Evolutionary conservation across 306 rosid species (phyloP).

Genomic region (Ochetophila trinervis): DNA sequence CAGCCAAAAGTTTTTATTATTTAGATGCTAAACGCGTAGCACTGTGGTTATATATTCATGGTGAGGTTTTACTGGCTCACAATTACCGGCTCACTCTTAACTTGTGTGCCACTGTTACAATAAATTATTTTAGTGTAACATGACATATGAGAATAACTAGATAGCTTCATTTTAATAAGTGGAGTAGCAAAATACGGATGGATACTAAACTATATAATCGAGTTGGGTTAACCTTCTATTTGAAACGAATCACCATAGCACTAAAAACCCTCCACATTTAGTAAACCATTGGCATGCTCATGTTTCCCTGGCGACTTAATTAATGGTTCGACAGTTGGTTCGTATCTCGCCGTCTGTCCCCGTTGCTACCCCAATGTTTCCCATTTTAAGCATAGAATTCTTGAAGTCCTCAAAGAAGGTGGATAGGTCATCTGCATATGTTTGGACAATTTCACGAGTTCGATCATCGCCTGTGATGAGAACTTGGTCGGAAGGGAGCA

Average conservation of each 20-base stretch:
- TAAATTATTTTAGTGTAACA: slow-evolving; percentile 23
- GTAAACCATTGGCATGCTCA: not conserved
- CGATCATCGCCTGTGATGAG: slow-evolving; percentile 41
- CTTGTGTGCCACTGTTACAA: not conserved
- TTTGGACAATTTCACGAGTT: slow-evolving; percentile 49
- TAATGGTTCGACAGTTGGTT: slow-evolving; percentile 43
- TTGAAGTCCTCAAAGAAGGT: slow-evolving; percentile 66
- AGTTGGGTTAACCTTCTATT: too few species aligned
- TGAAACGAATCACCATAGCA: not conserved
- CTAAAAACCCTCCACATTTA: not conserved
- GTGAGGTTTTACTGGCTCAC: slow-evolving; percentile 8
- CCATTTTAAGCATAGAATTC: slow-evolving; percentile 71
- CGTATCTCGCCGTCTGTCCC: slow-evolving; percentile 52
- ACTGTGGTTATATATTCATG: not conserved
- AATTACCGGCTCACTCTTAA: not conserved
- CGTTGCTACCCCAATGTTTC: slow-evolving; percentile 42
- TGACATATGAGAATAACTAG: slow-evolving; percentile 16
- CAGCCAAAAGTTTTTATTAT: not conserved
- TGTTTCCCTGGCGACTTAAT: slow-evolving; percentile 5
- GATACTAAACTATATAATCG: too few species aligned
- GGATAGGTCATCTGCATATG: slow-evolving; percentile 45
- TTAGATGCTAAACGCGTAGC: not conserved
- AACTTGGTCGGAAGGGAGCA: slow-evolving; percentile 74
- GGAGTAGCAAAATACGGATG: not conserved
- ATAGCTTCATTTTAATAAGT: slow-evolving; percentile 15